Base-by-base conservation (phyloP, 495 filamentous ascomycete genomes). In the Astrothelium macrocarpum region DNA sequence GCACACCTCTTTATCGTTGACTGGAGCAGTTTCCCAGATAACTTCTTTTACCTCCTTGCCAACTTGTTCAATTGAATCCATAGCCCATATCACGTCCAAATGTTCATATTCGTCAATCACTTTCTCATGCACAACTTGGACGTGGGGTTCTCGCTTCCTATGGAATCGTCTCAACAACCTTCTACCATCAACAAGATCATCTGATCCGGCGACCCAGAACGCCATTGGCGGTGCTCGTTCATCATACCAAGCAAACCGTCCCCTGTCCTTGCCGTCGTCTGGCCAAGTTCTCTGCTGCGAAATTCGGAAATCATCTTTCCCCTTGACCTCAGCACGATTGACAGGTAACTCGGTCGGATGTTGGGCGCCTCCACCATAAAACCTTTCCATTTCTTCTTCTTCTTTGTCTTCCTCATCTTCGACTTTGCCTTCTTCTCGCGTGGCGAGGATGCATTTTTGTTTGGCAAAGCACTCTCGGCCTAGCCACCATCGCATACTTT, bases 401-500 rank as follows among this genome's bases (percentile, higher is more conserved):
- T 75, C 73, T 63, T 88, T 85, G 60, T 89, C 85, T 32, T 80
- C 77, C 11, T 63, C 53, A 61, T 87, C 85, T 67, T 93, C 88
- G 5, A 78, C 74, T 58, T 74, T 75, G 65, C 80, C 78, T 64
- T 90, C 84, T 64, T 91, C 87, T 34, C 81, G 79, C 2, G 91
- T 93, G 4, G 88, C 80, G 11, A 97, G 79, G 60, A 97, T 95
- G 73, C 94, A 97, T 73, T 89, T 89, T 65, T 97, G 91, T 65
- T 80, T 88, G 0, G 94, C 90, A 72, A 97, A 97, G 67, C 91
- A 90, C 68, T 95, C 90, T 1, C 87, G 76, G 0, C 94, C 94
- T 0, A 97, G 80, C 93, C 93, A 97, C 94, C 93, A 97, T 0
- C 90, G 82, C 88, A 97, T 96, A 26, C 84, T 87, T 77, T 97